Conservation (phyloP, 257 asterid species). For the Gentiana macrophylla region DNA sequence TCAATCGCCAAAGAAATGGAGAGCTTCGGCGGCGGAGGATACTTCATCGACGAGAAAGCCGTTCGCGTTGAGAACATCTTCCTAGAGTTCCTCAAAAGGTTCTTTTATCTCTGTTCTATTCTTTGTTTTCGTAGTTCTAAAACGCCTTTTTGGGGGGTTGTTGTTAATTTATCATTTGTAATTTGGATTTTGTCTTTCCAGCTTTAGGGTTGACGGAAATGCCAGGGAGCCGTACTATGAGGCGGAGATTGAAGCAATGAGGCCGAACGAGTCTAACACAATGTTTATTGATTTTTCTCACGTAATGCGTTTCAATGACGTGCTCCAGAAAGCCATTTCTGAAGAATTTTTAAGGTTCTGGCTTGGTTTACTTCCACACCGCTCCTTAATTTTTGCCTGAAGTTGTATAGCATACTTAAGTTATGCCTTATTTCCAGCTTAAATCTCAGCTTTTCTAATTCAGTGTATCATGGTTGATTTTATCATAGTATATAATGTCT, state of each 20-base stretch:
- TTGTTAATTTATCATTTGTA: neutral
- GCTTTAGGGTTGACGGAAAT: slow-evolving; percentile 37
- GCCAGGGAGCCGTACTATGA: slow-evolving; percentile 62
- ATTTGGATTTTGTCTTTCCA: slow-evolving; percentile 12
- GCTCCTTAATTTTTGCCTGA: no score
- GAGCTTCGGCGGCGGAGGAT: slow-evolving; percentile 40
- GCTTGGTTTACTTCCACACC: no score
- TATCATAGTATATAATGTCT: no score
- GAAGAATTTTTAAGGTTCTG: slow-evolving; percentile 63
- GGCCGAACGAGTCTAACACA: slow-evolving; percentile 71
- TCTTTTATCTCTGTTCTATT: neutral
- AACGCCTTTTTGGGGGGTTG: neutral
- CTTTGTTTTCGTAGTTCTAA: no score
- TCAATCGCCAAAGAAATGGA: slow-evolving; percentile 31
- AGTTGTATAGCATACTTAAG: no score
- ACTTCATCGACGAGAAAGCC: slow-evolving; percentile 79
- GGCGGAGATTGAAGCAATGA: slow-evolving; percentile 76
- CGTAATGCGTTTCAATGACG: slow-evolving; percentile 76
- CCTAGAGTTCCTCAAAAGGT: slow-evolving; percentile 72
- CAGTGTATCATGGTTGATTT: no score
- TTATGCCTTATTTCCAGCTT: no score
- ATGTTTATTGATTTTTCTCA: slow-evolving; percentile 94
- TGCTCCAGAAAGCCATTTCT: slow-evolving; percentile 70
- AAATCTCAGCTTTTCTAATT: no score
- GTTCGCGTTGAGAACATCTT: slow-evolving; percentile 69